Evolutionary conservation across 139 green algal species (phyloP).

Genomic region (Chlamydomonas eustigma): DNA sequence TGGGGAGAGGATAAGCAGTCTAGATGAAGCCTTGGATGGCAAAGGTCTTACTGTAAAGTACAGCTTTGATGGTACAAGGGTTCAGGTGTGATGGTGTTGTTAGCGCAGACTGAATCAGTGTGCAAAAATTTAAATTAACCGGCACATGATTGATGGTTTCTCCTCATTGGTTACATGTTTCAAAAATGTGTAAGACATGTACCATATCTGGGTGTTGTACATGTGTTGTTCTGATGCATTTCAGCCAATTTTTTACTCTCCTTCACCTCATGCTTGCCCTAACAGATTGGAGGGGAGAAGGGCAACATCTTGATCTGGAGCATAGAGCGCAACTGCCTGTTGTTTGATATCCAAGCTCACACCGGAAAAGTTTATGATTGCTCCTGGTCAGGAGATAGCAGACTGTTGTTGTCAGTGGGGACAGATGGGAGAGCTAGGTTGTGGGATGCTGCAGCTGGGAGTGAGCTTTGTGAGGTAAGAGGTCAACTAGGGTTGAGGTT

Average conservation of each 20-base stretch:
- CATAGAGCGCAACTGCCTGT: constrained; percentile 29
- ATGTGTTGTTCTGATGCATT: too few relatives aligned
- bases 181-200: too few relatives aligned
- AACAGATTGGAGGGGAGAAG: constrained; percentile 37
- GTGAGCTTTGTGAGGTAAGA: constrained; percentile 31
- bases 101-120: too few relatives aligned
- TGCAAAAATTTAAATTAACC: too few relatives aligned
- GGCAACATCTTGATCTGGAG: constrained; percentile 38
- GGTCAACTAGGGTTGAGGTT: too few relatives aligned
- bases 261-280: not conserved
- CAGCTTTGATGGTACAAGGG: constrained; percentile 30
- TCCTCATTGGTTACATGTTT: too few relatives aligned
- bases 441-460: constrained; percentile 39
- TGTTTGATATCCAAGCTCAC: constrained; percentile 42
- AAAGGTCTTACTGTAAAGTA: constrained; percentile 22
- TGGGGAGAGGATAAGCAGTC: constrained; percentile 5
- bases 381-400: constrained; percentile 37
- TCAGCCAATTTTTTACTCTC: too few relatives aligned
- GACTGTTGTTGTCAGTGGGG: constrained; percentile 34
- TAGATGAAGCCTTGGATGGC: constrained; percentile 16
- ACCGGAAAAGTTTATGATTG: constrained; percentile 42
- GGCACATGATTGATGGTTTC: too few relatives aligned
- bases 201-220: too few relatives aligned
- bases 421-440: constrained; percentile 29
- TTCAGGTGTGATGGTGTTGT: constrained; percentile 33